These are phyloP conservation scores for Fusarium coicis DNA, from an alignment of 2,329 filamentous ascomycete species.

Conservation along the genomic window DNA sequence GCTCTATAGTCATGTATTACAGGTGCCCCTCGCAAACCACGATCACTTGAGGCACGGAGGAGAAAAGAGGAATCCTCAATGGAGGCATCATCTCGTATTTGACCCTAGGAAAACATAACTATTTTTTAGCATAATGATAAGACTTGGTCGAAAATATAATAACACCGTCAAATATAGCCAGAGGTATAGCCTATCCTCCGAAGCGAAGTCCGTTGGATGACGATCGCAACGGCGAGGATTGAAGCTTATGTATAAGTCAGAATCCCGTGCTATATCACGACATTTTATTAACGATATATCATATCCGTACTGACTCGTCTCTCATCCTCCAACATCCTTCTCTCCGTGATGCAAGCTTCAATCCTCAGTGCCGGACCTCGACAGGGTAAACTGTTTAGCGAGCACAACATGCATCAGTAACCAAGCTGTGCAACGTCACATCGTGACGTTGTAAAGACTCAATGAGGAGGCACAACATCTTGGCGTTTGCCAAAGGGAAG, in stretches of 20 bases:
- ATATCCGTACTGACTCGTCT: not conserved
- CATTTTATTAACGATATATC: not conserved
- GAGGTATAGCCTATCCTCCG: not conserved
- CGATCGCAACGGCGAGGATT: not conserved
- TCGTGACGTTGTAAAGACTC: not conserved
- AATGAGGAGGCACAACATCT: not conserved
- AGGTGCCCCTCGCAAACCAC: not conserved
- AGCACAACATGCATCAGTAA: not conserved
- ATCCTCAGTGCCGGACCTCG: not conserved
- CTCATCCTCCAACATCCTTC: too few species aligned
- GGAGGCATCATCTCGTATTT: not conserved
- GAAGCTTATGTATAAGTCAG: not conserved
- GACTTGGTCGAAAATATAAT: not conserved
- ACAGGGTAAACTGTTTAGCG: not conserved
- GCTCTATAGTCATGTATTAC: not conserved
- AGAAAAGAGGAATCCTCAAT: not conserved
- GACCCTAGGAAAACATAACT: not conserved
- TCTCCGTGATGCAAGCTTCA: not conserved
- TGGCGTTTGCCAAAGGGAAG: not conserved
- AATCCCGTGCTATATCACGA: not conserved
- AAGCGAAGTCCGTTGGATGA: not conserved
- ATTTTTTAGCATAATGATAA: not conserved
- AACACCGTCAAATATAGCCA: not conserved
- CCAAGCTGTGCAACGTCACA: slow-evolving; percentile 19
- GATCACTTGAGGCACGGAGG: not conserved